These are phyloP conservation scores for Castanea mollissima DNA, from an alignment of 306 rosid species.

Conservation along the genomic window DNA sequence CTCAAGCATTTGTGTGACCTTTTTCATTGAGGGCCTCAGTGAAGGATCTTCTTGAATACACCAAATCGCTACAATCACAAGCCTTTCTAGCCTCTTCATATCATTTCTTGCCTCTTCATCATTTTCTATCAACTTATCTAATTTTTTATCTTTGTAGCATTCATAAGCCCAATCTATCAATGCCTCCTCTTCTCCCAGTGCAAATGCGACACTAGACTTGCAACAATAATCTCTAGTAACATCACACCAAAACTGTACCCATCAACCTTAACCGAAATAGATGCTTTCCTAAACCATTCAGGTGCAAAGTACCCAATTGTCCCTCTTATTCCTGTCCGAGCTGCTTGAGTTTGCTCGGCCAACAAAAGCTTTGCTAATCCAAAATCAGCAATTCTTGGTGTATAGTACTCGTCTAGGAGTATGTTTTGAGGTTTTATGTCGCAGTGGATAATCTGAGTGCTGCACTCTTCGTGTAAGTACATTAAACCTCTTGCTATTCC, in stretches of 20 bases:
- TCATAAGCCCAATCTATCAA: constrained; percentile 16
- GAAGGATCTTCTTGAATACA: constrained; percentile 34
- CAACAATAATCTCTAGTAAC: constrained; percentile 20
- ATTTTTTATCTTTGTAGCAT: background rate
- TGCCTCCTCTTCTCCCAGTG: constrained; percentile 10
- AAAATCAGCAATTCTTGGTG: constrained; percentile 23
- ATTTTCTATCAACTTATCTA: background rate
- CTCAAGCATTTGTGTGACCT: constrained; percentile 30
- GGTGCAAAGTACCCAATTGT: constrained; percentile 32
- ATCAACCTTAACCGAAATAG: constrained; percentile 14
- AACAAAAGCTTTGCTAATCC: constrained; percentile 31
- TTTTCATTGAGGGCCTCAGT: constrained; percentile 24
- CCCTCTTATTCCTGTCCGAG: constrained; percentile 28
- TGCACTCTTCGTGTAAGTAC: constrained; percentile 20
- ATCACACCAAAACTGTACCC: constrained; percentile 26
- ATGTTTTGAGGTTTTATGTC: constrained; percentile 31
- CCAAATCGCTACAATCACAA: constrained; percentile 25
- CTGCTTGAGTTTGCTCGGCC: constrained; percentile 27
- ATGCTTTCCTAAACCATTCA: constrained; percentile 12
- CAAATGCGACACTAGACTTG: constrained; percentile 2
- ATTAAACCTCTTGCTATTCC: constrained; percentile 13
- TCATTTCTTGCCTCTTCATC: constrained; percentile 27
- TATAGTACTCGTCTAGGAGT: constrained; percentile 13
- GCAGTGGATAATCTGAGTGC: constrained; percentile 9
- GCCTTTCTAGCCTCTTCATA: constrained; percentile 15